Evolutionary conservation across 2,329 filamentous ascomycete species (phyloP), one percentile per base, ranked within the genome.

Genomic region (Zasmidium citrigriseum): DNA sequence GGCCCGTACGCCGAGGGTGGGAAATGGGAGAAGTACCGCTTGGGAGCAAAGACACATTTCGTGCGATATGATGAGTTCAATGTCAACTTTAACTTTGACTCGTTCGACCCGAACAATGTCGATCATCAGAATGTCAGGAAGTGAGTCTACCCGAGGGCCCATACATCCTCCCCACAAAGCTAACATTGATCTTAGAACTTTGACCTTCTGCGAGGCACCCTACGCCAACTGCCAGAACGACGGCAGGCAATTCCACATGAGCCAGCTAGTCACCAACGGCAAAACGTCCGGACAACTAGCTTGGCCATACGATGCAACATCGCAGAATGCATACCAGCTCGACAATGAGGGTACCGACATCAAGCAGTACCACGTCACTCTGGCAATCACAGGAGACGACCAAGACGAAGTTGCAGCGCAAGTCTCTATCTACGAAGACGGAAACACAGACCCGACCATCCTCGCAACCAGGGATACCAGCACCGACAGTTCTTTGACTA

Each of bases 171-270:
- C n/a, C n/a, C n/a, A n/a, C n/a, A n/a, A n/a, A 41, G 18, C 34
- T 41, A 41, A 41, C 16, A n/a, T 10, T 41, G 12, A 29, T 41
- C 18, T n/a, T 10, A 41, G 34, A n/a, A 41, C 23, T 53, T 14
- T 53, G 21, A 41, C 34, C 47, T 55, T 52, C 47, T 55, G 57
- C 41, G 44, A 38, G 3, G 14, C 46, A 10, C 52, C 52, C 3
- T 59, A 20, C 38, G 48, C 49, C 2, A 51, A 51, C 24, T 59
- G 57, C 23, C n/a, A 46, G 7, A 59, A 59, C 24, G 56, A 59
- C 25, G 52, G 57, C 23, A 52, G 57, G 21, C 46, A 59, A 46
- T 59, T 59, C 25, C 47, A 59, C 38, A 52, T 59, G 57, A 45
- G 45, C n/a, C 22, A 24, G 2, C 27, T 54, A 3, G 48, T 55